Percentiles rank a stretch among this genome's conserved stretches.
phyloP scores from a whole-genome alignment of 2,329 filamentous ascomycete species.

The Gliomastix tumulicola region DNA sequence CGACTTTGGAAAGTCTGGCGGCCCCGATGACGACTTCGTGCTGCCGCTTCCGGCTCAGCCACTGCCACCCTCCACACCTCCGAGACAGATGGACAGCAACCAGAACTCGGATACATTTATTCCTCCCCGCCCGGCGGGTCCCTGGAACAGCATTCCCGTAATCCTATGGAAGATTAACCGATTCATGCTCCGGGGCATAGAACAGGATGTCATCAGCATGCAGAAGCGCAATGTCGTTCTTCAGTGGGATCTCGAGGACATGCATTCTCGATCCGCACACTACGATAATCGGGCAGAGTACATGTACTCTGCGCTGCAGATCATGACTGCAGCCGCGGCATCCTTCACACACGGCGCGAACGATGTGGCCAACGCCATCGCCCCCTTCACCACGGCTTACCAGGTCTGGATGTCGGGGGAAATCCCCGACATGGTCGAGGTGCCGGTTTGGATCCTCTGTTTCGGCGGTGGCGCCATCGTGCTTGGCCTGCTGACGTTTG shows the following conservation, averaged over 20 bases:
- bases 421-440: constrained; percentile 24
- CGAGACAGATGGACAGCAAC: neutral
- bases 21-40: too few relatives aligned
- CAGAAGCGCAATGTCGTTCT: constrained; percentile 41
- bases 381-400: constrained; percentile 45
- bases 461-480: constrained; percentile 41
- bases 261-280: constrained; percentile 39
- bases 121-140: constrained; percentile 24
- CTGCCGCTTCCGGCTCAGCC: constrained; percentile 1
- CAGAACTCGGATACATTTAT: constrained; percentile 5
- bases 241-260: constrained; percentile 36
- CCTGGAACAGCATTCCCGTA: constrained; percentile 32
- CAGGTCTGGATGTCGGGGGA: constrained; percentile 36
- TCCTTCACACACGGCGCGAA: constrained; percentile 51
- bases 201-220: constrained; percentile 38
- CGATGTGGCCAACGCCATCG: constrained; percentile 45
- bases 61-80: neutral
- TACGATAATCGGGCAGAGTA: constrained; percentile 47
- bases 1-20: too few relatives aligned
- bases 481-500: constrained; percentile 53
- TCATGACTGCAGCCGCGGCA: constrained; percentile 45
- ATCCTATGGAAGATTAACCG: constrained; percentile 31
- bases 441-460: constrained; percentile 44
- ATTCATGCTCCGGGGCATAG: constrained; percentile 36
- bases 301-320: constrained; percentile 39